phyloP scores from a whole-genome alignment of 2,329 filamentous ascomycete genomes.

The Hymenoscyphus albidus region DNA sequence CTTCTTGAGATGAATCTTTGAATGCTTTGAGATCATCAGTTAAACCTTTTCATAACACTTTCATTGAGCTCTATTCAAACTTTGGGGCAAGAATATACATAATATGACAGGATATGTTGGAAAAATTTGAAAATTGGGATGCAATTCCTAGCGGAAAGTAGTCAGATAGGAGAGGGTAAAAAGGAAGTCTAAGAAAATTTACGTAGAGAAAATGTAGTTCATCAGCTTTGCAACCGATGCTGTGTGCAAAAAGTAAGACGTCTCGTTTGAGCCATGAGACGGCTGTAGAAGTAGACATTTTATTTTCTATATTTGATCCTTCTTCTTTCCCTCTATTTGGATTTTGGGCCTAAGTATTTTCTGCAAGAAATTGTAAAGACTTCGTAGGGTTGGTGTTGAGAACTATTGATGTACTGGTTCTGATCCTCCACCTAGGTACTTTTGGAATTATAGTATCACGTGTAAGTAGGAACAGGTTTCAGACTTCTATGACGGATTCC shows the following conservation, averaged over 20 bases:
- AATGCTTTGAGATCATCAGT: slow-evolving; percentile 5
- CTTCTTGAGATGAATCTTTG: slow-evolving; percentile 10
- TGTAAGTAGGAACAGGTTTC: background rate
- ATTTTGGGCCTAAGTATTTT: background rate
- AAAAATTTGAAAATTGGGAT: slow-evolving; percentile 10
- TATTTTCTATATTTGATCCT: background rate
- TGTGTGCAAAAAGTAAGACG: slow-evolving; percentile 9
- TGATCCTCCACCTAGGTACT: background rate
- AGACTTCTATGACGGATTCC: background rate
- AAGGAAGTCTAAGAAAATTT: background rate
- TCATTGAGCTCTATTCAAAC: background rate
- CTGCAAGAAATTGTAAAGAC: too few relatives aligned
- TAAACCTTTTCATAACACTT: background rate
- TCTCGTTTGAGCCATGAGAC: slow-evolving; percentile 9
- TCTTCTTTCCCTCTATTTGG: background rate
- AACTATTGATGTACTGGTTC: too few relatives aligned
- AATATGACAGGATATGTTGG: slow-evolving; percentile 12
- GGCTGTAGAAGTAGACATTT: slow-evolving; percentile 7
- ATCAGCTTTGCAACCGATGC: slow-evolving; percentile 11
- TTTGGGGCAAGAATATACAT: slow-evolving; percentile 1
- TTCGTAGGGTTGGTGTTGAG: too few relatives aligned
- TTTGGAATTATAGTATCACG: background rate
- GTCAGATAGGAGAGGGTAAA: background rate
- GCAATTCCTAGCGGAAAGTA: slow-evolving; percentile 2
- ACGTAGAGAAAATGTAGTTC: slow-evolving; percentile 12